Evolutionary conservation across 2,329 filamentous ascomycete species (phyloP), one percentile per base, ranked within the genome.

Genomic region (Penicillium italicum): DNA sequence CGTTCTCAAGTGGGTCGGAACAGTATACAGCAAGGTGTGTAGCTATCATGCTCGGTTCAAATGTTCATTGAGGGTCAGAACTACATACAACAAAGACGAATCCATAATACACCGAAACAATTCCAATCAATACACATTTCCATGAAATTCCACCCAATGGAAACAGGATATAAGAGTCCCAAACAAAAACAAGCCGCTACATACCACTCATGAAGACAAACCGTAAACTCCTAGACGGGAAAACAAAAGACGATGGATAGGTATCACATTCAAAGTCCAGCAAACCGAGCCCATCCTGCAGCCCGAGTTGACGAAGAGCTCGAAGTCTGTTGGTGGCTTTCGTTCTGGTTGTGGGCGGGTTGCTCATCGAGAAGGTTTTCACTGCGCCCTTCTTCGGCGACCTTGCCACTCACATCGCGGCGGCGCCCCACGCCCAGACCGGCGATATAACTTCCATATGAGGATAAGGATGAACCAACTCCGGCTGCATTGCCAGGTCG

Each of bases 231-330:
- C 60, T 43, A 9, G 26, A 52, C n/a, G n/a, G 34, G 14, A 61
- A 43, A 43, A n/a, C n/a, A 44, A 37, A 53, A 50, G 37, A 50
- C n/a, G 8, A 20, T 20, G 22, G 46, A 36, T 50, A 45, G 46
- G 33, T 50, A 45, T 57, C 51, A 37, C 48, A 26, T 50, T 43
- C 53, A 48, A 41, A 49, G 64, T 5, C 76, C 76, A 20, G 76
- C 76, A 60, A 77, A 79, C 10, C 76, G 68, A 36, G 76, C 75
- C 76, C 76, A 78, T 40, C 76, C 76, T 34, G 76, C 76, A 52
- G 75, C 75, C 24, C 73, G 69, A 53, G 63, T 63, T 2, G 67
- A 62, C 1, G 53, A 57, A 28, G 66, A 53, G 22, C 24, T 59
- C 16, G 60, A 56, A 16, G 42, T 58, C 46, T 61, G 57, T 28